phyloP scores from a whole-genome alignment of 768 basidiomycete genomes.

The Multifurca ochricompacta region DNA sequence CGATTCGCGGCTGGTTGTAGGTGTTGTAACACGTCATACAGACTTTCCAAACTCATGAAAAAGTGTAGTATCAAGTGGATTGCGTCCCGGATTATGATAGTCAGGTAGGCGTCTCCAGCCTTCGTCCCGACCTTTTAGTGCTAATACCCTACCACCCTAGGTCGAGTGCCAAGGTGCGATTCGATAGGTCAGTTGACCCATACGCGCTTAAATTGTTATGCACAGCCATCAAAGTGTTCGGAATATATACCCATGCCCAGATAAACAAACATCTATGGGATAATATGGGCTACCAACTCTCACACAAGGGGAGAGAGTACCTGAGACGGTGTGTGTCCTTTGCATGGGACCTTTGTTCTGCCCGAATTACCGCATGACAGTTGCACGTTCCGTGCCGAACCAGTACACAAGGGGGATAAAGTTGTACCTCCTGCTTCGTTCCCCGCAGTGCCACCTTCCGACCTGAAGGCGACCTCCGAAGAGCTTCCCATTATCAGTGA shows the following conservation, averaged over 20 bases:
- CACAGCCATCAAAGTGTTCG: conserved; percentile 42
- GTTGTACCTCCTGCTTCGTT: conserved; percentile 49
- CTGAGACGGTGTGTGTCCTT: conserved; percentile 34
- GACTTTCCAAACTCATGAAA: not conserved
- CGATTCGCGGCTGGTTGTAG: conserved; percentile 18
- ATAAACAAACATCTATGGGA: conserved; percentile 41
- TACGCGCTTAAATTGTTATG: not conserved
- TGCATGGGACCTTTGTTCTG: not conserved
- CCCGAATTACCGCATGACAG: conserved; percentile 24
- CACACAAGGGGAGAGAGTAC: conserved; percentile 45
- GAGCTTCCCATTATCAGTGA: conserved; percentile 32
- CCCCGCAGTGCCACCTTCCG: conserved; percentile 31
- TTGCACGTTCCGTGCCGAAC: conserved; percentile 37
- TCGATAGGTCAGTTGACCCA: not conserved
- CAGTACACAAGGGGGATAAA: conserved; percentile 31
- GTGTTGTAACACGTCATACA: not conserved
- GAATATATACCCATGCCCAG: conserved; percentile 43
- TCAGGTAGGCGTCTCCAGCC: not conserved
- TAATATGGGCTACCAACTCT: conserved; percentile 35
- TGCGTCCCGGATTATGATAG: conserved; percentile 20
- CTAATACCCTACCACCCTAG: conserved; percentile 20
- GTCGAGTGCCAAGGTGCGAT: conserved; percentile 33
- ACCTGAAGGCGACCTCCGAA: conserved; percentile 4
- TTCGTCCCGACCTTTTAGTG: not conserved
- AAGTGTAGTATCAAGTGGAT: conserved; percentile 24